Evolutionary conservation across 768 basidiomycete species (phyloP).

Genomic region (Pholiota microspora): DNA sequence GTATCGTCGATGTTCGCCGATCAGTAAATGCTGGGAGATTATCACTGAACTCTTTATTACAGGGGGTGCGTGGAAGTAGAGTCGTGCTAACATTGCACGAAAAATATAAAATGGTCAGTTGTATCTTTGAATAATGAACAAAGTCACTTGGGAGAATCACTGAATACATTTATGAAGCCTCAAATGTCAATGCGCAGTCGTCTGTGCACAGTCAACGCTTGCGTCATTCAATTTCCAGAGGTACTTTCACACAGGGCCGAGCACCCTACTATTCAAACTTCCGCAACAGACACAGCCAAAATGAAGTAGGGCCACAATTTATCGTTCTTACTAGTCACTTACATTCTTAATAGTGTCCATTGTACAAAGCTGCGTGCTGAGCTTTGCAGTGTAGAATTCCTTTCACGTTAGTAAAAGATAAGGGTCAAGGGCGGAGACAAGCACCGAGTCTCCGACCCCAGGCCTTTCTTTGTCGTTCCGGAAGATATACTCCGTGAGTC

Average conservation of each 20-base stretch:
- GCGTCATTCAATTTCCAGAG: neutral
- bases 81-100: no score
- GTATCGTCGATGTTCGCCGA: neutral
- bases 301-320: neutral
- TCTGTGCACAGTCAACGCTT: neutral
- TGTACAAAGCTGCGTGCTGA: neutral
- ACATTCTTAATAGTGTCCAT: neutral
- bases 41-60: no score
- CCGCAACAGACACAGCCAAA: neutral
- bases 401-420: neutral
- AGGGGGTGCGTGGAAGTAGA: no score
- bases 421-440: neutral
- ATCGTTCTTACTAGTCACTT: neutral
- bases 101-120: no score
- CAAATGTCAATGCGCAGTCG: neutral
- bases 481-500: neutral
- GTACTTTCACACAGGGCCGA: neutral
- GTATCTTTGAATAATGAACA: no score
- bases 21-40: neutral
- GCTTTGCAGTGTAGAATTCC: neutral
- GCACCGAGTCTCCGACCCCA: constrained; percentile 7
- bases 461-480: neutral
- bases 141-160: neutral
- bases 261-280: neutral
- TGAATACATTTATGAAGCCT: neutral